Base-by-base conservation (phyloP, 768 basidiomycete species). In the Gymnopilus junonius region DNA sequence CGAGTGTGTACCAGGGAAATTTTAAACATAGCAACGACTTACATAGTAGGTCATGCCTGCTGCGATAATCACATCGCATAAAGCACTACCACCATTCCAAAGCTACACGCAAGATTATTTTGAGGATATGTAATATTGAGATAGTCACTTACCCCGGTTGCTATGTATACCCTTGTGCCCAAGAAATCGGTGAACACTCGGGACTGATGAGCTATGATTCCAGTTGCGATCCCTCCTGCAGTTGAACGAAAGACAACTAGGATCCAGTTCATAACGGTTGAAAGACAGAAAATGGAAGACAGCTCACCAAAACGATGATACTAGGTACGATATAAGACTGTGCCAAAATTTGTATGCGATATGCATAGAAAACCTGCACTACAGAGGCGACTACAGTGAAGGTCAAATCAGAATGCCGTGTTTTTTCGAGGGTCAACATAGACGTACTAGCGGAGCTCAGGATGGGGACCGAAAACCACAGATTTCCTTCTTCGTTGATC, bases 391-490 rank as follows among this genome's bases (percentile, higher is more conserved):
- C 69, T 64, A 11, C 37, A 35, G 11, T 27, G 23, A 15, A 0
- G 39, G 27, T 20, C 42, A n/a, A 17, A 21, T 10, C 0, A 55
- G 31, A 2, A 32, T 23, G 1, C 15, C 11, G n/a, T 31, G 5
- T 21, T 12, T 15, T 3, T 0, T 29, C 15, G 2, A 35, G 40
- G 11, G 20, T 37, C 4, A 6, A 51, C 17, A 7, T 2, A 21
- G 34, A 62, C 67, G 12, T 54, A 72, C 71, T 65, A 27, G 69
- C 39, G 2, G 61, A 58, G n/a, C 69, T 62, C 45, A 72, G 29
- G 1, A 73, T 53, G 2, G 73, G 73, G 2, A 71, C 64, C 23
- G 64, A 65, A 53, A 72, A 69, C 71, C 73, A 72, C 1, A 67
- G 59, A 40, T 58, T 50, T 8, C 67, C 67, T 17, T 69, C 60